Evolutionary conservation across 78 protist genomes (phyloP), one percentile per base, ranked within the genome.

Genomic region (Blattamonas nauphoetae): DNA sequence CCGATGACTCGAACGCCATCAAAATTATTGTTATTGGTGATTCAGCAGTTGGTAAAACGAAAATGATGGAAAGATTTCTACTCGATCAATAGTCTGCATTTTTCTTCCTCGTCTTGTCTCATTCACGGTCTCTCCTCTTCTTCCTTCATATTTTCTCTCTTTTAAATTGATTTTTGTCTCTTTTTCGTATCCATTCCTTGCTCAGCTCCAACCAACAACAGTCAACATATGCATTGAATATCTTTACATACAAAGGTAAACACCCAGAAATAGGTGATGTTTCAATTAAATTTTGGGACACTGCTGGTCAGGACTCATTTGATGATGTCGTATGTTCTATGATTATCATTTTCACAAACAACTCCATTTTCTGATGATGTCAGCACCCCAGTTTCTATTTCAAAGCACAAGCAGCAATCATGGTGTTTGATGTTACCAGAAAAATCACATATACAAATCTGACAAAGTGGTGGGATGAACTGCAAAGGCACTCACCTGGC

Each of bases 1-100:
- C n/a, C n/a, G n/a, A n/a, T n/a, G n/a, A n/a, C n/a, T n/a, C n/a
- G n/a, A n/a, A n/a, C n/a, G 71, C 71, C 11, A 55, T 79, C 29
- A 79, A 79, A 11, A 36, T 79, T 21, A 79, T 79, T 38, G 4
- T 79, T 6, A 5, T 79, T 6, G 83, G 83, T 38, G 83, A 79
- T 79, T 79, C 83, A 5, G 83, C 83, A 33, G 83, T 79, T 79
- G 83, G 83, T 79, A 79, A 79, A 36, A 33, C 83, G 6, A 79
- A 79, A 79, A 4, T 79, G 83, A 79, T 79, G 6, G 83, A 79
- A 79, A 6, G 83, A 33, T 79, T 79, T 21, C 83, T 79, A 32
- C 83, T 79, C 6, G 83, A 79, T 36, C 4, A 79, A 79, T 79
- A 38, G 83, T 79, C 45, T 79, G 83, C 83, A 33, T 38, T 5